These are phyloP conservation scores for Gossypium aridum DNA, from an alignment of 441 rosid genomes.

Conservation along the genomic window DNA sequence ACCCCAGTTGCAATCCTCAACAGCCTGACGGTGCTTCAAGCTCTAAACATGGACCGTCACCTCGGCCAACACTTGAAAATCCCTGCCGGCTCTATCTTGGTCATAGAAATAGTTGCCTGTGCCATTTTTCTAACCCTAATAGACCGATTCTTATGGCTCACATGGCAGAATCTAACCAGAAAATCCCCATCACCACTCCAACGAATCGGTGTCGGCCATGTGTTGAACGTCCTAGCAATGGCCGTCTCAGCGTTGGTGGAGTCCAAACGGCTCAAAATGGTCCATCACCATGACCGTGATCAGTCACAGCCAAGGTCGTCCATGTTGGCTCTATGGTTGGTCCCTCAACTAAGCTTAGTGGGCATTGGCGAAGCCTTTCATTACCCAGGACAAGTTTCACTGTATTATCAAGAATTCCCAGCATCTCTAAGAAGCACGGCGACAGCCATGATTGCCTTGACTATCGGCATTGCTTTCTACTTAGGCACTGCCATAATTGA, in stretches of 20 bases:
- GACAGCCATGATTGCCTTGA: conserved; percentile 28
- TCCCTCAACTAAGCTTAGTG: conserved; percentile 29
- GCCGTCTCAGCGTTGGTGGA: conserved; percentile 32
- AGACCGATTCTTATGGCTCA: conserved; percentile 23
- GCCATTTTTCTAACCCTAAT: conserved; percentile 23
- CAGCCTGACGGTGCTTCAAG: conserved; percentile 38
- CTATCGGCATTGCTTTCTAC: conserved; percentile 30
- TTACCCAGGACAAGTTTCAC: conserved; percentile 21
- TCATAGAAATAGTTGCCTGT: conserved; percentile 14
- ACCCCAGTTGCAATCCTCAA: conserved; percentile 23
- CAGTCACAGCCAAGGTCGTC: conserved; percentile 12
- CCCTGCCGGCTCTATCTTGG: conserved; percentile 36
- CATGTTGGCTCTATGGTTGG: conserved; percentile 32
- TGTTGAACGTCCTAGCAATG: conserved; percentile 29
- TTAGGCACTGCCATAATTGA: conserved; percentile 29
- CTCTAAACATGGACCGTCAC: conserved; percentile 32
- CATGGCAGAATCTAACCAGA: conserved; percentile 23
- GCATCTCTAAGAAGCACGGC: conserved; percentile 29
- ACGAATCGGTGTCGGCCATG: conserved; percentile 35
- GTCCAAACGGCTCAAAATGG: conserved; percentile 28
- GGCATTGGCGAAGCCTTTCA: conserved; percentile 40
- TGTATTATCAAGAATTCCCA: conserved; percentile 40
- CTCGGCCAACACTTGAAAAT: conserved; percentile 32
- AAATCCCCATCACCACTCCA: conserved; percentile 21
- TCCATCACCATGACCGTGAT: conserved; percentile 6